Percentiles rank a stretch among this genome's conserved stretches.
Conservation (phyloP, 2,329 filamentous ascomycete genomes). For the Triangularia verruculosa region DNA sequence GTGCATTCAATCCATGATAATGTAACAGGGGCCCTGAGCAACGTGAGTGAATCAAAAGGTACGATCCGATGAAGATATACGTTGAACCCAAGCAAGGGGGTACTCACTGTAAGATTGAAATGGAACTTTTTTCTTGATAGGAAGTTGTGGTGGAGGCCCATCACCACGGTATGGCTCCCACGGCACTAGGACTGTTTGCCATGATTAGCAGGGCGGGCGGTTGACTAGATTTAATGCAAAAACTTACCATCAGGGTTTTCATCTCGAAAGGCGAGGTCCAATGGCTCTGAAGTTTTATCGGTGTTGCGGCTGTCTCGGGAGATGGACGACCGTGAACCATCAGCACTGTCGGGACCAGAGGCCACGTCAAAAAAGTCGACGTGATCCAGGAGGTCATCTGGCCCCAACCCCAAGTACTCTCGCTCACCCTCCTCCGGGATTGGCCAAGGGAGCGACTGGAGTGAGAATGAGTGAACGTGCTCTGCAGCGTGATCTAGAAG, state of each 20-base stretch:
- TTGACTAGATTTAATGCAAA: neutral
- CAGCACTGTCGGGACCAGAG: neutral
- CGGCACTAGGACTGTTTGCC: neutral
- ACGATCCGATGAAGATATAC: too few species aligned
- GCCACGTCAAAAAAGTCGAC: neutral
- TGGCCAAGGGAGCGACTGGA: neutral
- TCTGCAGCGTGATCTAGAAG: neutral
- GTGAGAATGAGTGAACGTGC: neutral
- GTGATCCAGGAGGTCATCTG: neutral
- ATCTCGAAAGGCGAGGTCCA: neutral
- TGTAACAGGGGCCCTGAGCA: too few species aligned
- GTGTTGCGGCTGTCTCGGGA: neutral
- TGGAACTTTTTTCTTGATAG: too few species aligned
- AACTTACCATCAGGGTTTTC: neutral
- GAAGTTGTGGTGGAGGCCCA: too few species aligned
- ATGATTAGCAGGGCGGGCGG: neutral
- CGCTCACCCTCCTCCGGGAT: neutral
- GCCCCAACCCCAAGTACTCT: neutral
- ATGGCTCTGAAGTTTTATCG: neutral
- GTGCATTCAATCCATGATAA: too few species aligned
- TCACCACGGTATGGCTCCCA: neutral
- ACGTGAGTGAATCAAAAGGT: too few species aligned
- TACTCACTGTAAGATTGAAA: too few species aligned
- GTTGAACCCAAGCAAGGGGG: too few species aligned
- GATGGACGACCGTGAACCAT: neutral